phyloP scores from a whole-genome alignment of 2,329 filamentous ascomycete species.

The Chaetomiaceae sp. region DNA sequence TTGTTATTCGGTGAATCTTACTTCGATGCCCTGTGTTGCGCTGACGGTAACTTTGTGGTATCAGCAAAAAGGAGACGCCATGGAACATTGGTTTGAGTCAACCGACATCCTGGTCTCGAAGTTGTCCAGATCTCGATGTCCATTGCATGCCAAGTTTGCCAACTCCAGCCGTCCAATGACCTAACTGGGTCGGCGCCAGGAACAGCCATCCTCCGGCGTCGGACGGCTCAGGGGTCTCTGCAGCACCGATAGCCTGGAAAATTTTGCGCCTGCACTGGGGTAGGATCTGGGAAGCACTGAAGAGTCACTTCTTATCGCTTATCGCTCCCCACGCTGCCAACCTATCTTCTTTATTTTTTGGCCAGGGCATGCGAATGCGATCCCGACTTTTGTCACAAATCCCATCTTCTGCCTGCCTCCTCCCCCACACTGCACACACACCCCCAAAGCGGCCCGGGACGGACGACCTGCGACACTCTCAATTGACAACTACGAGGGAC shows the following conservation, averaged over 20 bases:
- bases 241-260: slow-evolving; percentile 8
- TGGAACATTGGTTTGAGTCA: too few relatives aligned
- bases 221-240: slow-evolving; percentile 13
- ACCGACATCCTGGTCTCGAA: too few relatives aligned
- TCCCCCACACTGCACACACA: slow-evolving; percentile 5
- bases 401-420: slow-evolving; percentile 14
- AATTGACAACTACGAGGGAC: slow-evolving; percentile 23
- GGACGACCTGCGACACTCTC: slow-evolving; percentile 17
- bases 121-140: too few relatives aligned
- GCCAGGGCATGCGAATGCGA: slow-evolving; percentile 10
- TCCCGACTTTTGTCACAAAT: slow-evolving; percentile 16
- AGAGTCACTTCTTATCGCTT: slow-evolving; percentile 24
- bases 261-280: slow-evolving; percentile 18
- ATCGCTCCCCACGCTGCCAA: slow-evolving; percentile 23
- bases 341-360: slow-evolving; percentile 22
- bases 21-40: too few relatives aligned
- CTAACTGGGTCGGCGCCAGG: too few relatives aligned
- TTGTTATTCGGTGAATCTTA: not conserved
- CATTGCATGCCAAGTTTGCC: too few relatives aligned
- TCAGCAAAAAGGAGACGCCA: too few relatives aligned
- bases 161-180: too few relatives aligned
- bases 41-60: too few relatives aligned
- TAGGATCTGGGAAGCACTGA: slow-evolving; percentile 2
- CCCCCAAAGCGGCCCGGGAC: slow-evolving; percentile 13
- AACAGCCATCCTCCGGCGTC: slow-evolving; percentile 18